Base-by-base conservation (phyloP, 2,329 filamentous ascomycete species). In the Pseudocercospora cruenta region DNA sequence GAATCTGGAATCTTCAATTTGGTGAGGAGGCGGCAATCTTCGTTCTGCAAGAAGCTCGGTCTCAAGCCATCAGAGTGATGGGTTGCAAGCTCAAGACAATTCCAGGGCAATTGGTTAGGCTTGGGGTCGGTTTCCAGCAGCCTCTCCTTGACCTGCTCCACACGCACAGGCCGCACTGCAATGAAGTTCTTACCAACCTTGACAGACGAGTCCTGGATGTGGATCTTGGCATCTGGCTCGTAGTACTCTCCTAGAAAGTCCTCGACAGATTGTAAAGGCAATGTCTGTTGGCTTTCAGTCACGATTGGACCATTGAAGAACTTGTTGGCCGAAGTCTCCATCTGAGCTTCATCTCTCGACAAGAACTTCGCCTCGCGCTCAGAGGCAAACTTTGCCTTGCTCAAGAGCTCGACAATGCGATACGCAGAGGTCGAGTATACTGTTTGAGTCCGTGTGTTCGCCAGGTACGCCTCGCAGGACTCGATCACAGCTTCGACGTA, bases 11-110 rank as follows among this genome's bases (percentile, higher is more conserved):
- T 70, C 65, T 77, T 77, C 55, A 77, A 60, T 60, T 77, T 76
- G 9, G 74, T 76, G 43, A 77, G 66, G 4, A 77, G 69, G 9
- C 73, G 69, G 59, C 73, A 73, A 55, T 77, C 75, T 60, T 75
- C 73, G 33, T 66, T 72, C 62, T 73, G 73, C 47, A 77, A 69
- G 62, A 77, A 77, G 4, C 12, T n/a, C 7, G 75, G 75, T 45
- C 74, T 70, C 10, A 76, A 60, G 14, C 75, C 75, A 57, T 77
- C 75, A 19, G 76, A 75, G 45, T 67, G 65, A 59, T 75, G 75
- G 3, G 73, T 71, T 1, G 75, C 73, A 9, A 77, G 71, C 67
- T 77, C 75, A 3, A 77, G 70, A 21, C 70, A 71, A 58, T 77
- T 77, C 75, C 75, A 76, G 5, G 75, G 74, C 22, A 58, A 54